Percentiles rank a stretch among this genome's conserved stretches.
Evolutionary conservation across 345 rosid species (phyloP).

Genomic region (Cardamine resedifolia): DNA sequence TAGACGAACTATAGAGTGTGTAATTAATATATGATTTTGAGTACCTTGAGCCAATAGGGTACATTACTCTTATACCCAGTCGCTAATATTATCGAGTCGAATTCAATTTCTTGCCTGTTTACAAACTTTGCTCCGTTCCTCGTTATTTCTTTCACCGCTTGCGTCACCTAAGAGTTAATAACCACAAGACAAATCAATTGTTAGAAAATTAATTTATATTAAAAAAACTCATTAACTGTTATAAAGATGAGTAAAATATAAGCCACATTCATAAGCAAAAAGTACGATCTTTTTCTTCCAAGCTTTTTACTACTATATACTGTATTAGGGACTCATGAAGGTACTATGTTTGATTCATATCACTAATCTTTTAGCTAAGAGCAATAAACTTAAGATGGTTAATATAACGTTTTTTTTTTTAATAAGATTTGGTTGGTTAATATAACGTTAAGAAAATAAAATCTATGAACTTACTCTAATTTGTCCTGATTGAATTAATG

Average conservation of each 20-base stretch:
- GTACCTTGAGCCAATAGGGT: constrained; percentile 94
- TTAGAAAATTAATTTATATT: background rate
- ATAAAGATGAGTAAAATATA: background rate
- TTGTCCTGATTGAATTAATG: constrained; percentile 65
- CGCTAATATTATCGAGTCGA: constrained; percentile 82
- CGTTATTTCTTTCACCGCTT: constrained; percentile 74
- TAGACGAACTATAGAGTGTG: background rate
- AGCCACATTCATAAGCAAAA: background rate
- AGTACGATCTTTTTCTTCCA: background rate
- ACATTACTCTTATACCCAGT: constrained; percentile 93
- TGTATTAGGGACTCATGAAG: background rate
- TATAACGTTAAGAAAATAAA: background rate
- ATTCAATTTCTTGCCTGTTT: constrained; percentile 67
- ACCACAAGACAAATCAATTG: constrained; percentile 9
- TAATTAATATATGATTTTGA: background rate
- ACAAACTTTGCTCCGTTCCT: constrained; percentile 61
- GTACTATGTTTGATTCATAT: background rate
- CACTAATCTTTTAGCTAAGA: background rate
- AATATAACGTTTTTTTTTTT: no score
- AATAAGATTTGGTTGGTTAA: no score
- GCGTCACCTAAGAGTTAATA: constrained; percentile 51
- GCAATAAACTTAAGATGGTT: background rate
- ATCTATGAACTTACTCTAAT: constrained; percentile 54
- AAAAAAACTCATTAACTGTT: background rate
- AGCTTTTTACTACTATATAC: background rate